Conservation (phyloP, 495 filamentous ascomycete genomes). For the Articulospora tetracladia region DNA sequence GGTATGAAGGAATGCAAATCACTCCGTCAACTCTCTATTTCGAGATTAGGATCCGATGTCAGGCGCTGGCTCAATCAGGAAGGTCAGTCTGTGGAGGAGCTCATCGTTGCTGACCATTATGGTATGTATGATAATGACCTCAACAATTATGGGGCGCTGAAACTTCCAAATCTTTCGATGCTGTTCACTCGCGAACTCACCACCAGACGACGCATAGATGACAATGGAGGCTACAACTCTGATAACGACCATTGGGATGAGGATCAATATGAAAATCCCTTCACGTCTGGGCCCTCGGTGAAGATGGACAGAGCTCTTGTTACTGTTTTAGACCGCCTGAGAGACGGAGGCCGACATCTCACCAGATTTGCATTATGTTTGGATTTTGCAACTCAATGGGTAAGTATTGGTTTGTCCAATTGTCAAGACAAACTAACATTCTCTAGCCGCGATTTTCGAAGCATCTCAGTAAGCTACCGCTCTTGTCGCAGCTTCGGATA, state of each 20-base stretch:
- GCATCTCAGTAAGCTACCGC: not conserved
- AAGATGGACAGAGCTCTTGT: not conserved
- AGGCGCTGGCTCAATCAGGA: not conserved
- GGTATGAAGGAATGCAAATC: not conserved
- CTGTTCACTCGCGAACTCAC: conserved; percentile 1
- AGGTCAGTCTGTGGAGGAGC: not conserved
- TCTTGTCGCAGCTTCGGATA: not conserved
- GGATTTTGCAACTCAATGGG: conserved; percentile 5
- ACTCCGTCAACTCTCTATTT: not conserved
- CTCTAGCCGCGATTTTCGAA: not conserved
- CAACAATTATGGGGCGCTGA: not conserved
- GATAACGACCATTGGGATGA: not conserved
- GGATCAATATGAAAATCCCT: not conserved
- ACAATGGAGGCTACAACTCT: not conserved
- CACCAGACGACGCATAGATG: not conserved
- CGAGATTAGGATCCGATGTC: conserved; percentile 1
- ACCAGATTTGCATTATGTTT: not conserved
- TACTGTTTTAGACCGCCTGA: conserved; percentile 1
- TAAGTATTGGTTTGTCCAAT: not conserved
- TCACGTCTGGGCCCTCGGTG: not conserved
- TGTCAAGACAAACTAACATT: not conserved
- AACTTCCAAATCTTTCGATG: conserved; percentile 8
- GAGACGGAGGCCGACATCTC: not conserved
- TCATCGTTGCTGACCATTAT: conserved; percentile 8
- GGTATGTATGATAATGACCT: not conserved